Percentiles rank a stretch among this genome's conserved stretches.
Conservation (phyloP, 148 eudicot species). For the Arbutus unedo region DNA sequence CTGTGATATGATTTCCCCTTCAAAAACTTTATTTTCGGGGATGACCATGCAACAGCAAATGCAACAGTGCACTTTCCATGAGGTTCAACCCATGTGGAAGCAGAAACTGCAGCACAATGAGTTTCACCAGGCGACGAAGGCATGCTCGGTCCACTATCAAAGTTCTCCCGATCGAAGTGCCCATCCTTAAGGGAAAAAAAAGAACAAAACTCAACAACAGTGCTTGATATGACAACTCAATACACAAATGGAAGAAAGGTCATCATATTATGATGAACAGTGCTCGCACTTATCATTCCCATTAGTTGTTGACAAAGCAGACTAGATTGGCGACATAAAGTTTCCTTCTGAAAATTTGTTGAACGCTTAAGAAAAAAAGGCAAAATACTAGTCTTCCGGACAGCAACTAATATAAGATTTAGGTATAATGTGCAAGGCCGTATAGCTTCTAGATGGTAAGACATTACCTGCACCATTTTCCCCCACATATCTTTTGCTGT, state of each 20-base stretch:
- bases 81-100: constrained; percentile 98
- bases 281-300: background rate
- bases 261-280: background rate
- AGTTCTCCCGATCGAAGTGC: constrained; percentile 80
- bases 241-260: background rate
- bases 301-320: background rate
- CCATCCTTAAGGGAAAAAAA: constrained; percentile 69
- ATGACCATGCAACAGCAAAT: constrained; percentile 88
- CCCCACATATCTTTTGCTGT: constrained; percentile 97
- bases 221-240: background rate
- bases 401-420: background rate
- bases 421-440: background rate
- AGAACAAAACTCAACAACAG: constrained; percentile 5
- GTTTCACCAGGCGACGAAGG: constrained; percentile 89
- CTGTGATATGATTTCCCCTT: constrained; percentile 93
- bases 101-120: constrained; percentile 89
- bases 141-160: constrained; percentile 71
- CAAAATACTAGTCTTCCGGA: background rate
- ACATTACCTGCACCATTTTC: constrained; percentile 73
- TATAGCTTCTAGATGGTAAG: background rate
- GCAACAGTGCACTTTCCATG: constrained; percentile 95
- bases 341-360: background rate
- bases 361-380: background rate
- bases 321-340: background rate
- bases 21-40: constrained; percentile 81